Base-by-base conservation (phyloP, 2,329 filamentous ascomycete species). In the Aaosphaeria arxii region DNA sequence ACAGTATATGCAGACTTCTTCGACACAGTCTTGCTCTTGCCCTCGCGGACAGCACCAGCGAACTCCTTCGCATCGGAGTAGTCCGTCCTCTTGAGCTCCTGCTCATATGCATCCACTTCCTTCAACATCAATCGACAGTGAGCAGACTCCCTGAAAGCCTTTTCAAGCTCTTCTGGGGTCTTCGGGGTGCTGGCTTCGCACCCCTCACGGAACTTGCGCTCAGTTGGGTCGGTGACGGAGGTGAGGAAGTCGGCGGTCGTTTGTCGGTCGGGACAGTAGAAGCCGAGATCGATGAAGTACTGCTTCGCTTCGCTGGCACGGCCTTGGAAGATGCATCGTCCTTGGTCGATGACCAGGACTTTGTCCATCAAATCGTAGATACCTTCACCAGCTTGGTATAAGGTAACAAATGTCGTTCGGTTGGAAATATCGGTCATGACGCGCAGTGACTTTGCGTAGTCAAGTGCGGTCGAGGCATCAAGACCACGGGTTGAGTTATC, bases 401-500 rank as follows among this genome's bases (percentile, higher is more conserved):
- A 74, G 0, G 86, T 88, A 1, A 87, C 85, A 11, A 87, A 75
- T 0, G 84, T 87, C 0, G 85, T 88, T 6, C 85, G 80, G 55
- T 88, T 83, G 61, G 80, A 85, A 51, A 91, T 81, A 52, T 91
- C 86, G 4, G 89, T 91, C 82, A 91, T 88, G 49, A 91, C 85
- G 2, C 89, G 84, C 1, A 95, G 76, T 1, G 86, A 88, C 62
- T 84, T 85, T 7, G 85, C 86, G 57, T 89, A 92, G 60, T 91
- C 88, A 4, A 91, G 75, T 4, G 88, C 89, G 0, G 88, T 91
- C 1, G 84, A 88, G 1, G 87, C 85, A 62, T 94, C 88, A 0
- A 92, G 74, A n/a, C 89, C 89, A 42, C 88, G 77, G 0, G 88
- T 92, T 0, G 82, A 86, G 66, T 92, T 92, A 57, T 92, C 88